A percentile compares a stretch with the other conserved stretches of the same genome.
Evolutionary conservation across 176 grass and related monocot species (phyloP).

Genomic region (Rhynchospora tenuis): DNA sequence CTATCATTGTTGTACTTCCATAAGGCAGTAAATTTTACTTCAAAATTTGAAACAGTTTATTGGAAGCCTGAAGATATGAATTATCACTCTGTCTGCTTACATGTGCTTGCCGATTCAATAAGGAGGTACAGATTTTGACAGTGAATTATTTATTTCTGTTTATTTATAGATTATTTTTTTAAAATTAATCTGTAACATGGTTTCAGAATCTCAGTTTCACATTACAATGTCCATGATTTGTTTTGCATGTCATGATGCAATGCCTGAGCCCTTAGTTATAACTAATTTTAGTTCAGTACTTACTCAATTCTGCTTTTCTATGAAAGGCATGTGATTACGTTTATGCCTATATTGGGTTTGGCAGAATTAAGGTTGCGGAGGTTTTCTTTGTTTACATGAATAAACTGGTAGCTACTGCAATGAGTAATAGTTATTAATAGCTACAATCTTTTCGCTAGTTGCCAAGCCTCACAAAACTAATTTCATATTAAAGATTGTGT

Average conservation of each 20-base stretch:
- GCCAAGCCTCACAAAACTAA: not conserved
- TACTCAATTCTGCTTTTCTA: not conserved
- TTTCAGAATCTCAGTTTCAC: not conserved
- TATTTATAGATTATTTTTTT: not conserved
- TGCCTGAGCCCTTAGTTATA: not conserved
- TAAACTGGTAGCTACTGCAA: not conserved
- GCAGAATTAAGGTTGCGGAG: not conserved
- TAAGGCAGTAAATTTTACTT: not conserved
- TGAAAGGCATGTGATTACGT: not conserved
- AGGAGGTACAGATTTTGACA: slow-evolving; percentile 48
- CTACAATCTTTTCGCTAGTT: not conserved
- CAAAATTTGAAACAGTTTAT: slow-evolving; percentile 48
- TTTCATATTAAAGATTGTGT: not conserved
- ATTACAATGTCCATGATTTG: not conserved
- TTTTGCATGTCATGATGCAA: not conserved
- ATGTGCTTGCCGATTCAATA: slow-evolving; percentile 92
- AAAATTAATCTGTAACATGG: not conserved
- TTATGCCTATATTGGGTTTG: not conserved
- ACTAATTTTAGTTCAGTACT: not conserved
- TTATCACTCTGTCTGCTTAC: slow-evolving; percentile 85
- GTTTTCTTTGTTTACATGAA: not conserved
- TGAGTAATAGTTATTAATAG: not conserved
- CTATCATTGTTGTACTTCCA: not conserved
- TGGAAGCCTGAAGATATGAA: slow-evolving; percentile 98
- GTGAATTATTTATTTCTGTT: not conserved